These are phyloP conservation scores for Calocera viscosa DNA, from an alignment of 768 basidiomycete genomes.

Conservation along the genomic window DNA sequence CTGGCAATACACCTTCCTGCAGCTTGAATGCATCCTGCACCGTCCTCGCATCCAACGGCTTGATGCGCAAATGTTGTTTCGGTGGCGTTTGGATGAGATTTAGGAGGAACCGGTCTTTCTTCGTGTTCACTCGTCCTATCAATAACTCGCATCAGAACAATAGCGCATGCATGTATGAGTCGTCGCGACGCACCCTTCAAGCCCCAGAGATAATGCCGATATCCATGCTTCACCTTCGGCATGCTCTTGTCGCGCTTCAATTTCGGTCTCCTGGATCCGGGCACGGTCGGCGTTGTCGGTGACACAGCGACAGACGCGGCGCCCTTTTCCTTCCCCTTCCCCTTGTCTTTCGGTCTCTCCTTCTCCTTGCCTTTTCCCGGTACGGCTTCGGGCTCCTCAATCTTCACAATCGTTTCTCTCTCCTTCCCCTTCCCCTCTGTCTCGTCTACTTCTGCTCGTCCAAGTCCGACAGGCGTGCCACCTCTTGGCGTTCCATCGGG, in stretches of 20 bases:
- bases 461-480: background rate
- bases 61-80: conserved; percentile 54
- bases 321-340: background rate
- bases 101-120: conserved; percentile 62
- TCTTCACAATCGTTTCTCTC: conserved; percentile 3
- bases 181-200: background rate
- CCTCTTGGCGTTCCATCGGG: background rate
- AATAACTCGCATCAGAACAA: background rate
- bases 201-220: conserved; percentile 6
- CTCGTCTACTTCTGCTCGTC: background rate
- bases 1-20: conserved; percentile 4
- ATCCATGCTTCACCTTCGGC: conserved; percentile 4
- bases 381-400: background rate
- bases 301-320: background rate
- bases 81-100: conserved; percentile 55
- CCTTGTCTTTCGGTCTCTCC: background rate
- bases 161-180: background rate
- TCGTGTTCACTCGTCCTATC: conserved; percentile 28
- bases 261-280: background rate
- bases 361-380: background rate
- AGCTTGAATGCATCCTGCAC: conserved; percentile 52
- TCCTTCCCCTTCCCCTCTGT: background rate
- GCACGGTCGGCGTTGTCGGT: background rate
- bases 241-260: conserved; percentile 2
- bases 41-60: conserved; percentile 50